Evolutionary conservation across 192 early-diverging fungal species (phyloP).

Genomic region (Coemansia pectinata): DNA sequence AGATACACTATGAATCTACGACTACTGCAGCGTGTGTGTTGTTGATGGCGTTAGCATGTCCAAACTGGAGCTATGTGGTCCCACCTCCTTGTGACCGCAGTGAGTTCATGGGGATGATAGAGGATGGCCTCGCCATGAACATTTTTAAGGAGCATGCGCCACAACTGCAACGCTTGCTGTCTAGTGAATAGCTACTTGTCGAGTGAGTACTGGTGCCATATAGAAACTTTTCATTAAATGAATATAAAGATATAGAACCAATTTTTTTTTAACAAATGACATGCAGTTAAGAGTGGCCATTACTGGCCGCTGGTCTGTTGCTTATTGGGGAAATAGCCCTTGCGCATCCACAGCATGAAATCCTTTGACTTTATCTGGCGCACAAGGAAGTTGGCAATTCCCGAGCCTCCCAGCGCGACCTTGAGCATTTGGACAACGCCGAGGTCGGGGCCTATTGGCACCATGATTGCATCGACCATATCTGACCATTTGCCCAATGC

Average conservation of each 20-base stretch:
- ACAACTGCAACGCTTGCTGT: neutral
- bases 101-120: neutral
- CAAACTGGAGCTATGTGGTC: neutral
- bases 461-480: slow-evolving; percentile 39
- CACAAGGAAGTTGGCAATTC: slow-evolving; percentile 28
- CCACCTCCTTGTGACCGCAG: neutral
- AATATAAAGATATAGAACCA: neutral
- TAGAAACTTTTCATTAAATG: too few species aligned
- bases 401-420: slow-evolving; percentile 25
- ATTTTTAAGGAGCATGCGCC: neutral
- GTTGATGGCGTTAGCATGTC: neutral
- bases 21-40: neutral
- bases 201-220: neutral
- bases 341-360: slow-evolving; percentile 50
- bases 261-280: neutral
- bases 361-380: slow-evolving; percentile 39
- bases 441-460: slow-evolving; percentile 42
- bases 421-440: slow-evolving; percentile 42
- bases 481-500: slow-evolving; percentile 31
- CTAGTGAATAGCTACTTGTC: neutral
- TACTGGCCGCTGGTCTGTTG: neutral
- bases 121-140: neutral
- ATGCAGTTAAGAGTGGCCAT: neutral
- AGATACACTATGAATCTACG: neutral
- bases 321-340: slow-evolving; percentile 18